Percentiles rank a stretch among this genome's conserved stretches.
These are phyloP conservation scores for Eutypella sp. DNA, from an alignment of 2,329 filamentous ascomycete genomes.

Conservation along the genomic window DNA sequence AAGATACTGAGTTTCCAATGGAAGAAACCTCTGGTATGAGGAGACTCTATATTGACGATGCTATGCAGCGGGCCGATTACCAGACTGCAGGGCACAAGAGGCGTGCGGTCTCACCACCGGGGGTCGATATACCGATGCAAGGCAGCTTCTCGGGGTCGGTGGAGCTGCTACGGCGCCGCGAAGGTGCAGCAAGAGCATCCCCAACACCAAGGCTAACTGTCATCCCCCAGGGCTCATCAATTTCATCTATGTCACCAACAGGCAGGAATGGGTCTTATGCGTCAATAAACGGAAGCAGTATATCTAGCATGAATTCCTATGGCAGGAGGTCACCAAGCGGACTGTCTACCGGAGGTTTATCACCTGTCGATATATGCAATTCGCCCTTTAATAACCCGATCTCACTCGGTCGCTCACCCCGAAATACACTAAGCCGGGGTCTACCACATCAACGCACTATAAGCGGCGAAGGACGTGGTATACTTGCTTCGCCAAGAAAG, in stretches of 20 bases:
- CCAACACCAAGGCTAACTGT: slow-evolving; percentile 46
- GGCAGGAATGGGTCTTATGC: slow-evolving; percentile 45
- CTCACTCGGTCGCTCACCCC: slow-evolving; percentile 45
- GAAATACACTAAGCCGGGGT: slow-evolving; percentile 38
- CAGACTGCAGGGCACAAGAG: slow-evolving; percentile 47
- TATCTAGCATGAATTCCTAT: slow-evolving; percentile 38
- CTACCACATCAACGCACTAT: slow-evolving; percentile 40
- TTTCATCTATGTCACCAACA: slow-evolving; percentile 39
- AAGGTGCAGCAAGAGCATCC: slow-evolving; percentile 44
- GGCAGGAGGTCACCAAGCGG: slow-evolving; percentile 45
- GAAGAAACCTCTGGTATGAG: slow-evolving; percentile 37
- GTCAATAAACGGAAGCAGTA: slow-evolving; percentile 38
- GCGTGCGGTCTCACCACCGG: slow-evolving; percentile 49
- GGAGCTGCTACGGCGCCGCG: slow-evolving; percentile 44
- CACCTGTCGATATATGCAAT: slow-evolving; percentile 35
- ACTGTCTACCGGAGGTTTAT: slow-evolving; percentile 40
- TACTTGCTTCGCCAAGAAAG: slow-evolving; percentile 46
- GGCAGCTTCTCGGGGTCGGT: slow-evolving; percentile 33
- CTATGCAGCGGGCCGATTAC: slow-evolving; percentile 28
- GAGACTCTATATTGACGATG: slow-evolving; percentile 43
- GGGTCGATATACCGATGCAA: slow-evolving; percentile 40
- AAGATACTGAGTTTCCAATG: slow-evolving; percentile 42
- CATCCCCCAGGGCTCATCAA: slow-evolving; percentile 38
- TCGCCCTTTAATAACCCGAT: slow-evolving; percentile 47
- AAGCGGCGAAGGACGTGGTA: slow-evolving; percentile 33